Percentiles rank a stretch among this genome's conserved stretches.
Conservation (phyloP, 805 yeast species). For the Kuraishia borneana region DNA sequence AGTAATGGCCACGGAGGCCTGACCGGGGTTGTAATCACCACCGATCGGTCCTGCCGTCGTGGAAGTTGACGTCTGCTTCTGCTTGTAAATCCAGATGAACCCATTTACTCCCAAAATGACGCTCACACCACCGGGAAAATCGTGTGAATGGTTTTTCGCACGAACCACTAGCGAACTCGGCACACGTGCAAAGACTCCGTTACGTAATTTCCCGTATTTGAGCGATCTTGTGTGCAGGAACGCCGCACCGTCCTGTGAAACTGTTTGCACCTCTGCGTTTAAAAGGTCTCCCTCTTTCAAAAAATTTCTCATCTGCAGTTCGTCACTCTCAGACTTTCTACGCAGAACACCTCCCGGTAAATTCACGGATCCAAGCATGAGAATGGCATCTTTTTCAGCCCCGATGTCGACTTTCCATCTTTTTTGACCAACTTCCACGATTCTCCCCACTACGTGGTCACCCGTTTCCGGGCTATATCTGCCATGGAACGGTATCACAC, state of each 20-base stretch:
- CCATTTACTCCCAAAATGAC: constrained; percentile 92
- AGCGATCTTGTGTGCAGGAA: constrained; percentile 91
- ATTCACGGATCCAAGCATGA: constrained; percentile 92
- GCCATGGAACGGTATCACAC: constrained; percentile 80
- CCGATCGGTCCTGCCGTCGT: constrained; percentile 22
- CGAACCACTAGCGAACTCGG: constrained; percentile 78
- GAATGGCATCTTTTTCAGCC: constrained; percentile 82
- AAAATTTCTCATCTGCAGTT: constrained; percentile 88
- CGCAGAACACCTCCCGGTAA: constrained; percentile 95
- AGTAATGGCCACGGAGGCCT: constrained; percentile 61
- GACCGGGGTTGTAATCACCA: constrained; percentile 37
- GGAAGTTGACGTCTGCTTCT: constrained; percentile 25
- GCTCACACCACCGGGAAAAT: constrained; percentile 90
- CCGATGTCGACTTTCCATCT: constrained; percentile 98
- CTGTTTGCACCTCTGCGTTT: constrained; percentile 91
- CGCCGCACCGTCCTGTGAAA: constrained; percentile 85
- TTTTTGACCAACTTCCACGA: constrained; percentile 86
- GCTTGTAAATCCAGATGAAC: constrained; percentile 80
- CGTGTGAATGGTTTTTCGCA: constrained; percentile 78
- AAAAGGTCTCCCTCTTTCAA: constrained; percentile 92
- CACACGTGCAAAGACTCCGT: constrained; percentile 73
- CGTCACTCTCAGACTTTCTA: constrained; percentile 91
- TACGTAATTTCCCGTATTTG: constrained; percentile 89
- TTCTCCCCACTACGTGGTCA: constrained; percentile 89
- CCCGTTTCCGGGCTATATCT: constrained; percentile 92